These are phyloP conservation scores for Amylocarpus encephaloides DNA, from an alignment of 2,329 filamentous ascomycete genomes.

Conservation along the genomic window DNA sequence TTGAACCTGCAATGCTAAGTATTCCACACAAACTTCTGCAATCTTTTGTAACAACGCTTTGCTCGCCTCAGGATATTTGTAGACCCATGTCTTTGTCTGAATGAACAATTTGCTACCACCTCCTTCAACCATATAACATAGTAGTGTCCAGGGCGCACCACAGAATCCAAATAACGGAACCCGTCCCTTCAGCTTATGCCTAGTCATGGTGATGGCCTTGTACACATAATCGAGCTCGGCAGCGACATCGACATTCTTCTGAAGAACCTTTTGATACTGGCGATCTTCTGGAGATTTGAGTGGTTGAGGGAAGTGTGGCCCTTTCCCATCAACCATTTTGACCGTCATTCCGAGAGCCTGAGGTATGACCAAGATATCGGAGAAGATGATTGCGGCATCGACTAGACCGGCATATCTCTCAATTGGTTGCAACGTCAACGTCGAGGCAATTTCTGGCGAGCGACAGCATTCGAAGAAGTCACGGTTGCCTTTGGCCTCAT, in stretches of 20 bases:
- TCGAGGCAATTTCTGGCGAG: conserved; percentile 84
- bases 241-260: conserved; percentile 74
- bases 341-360: conserved; percentile 99
- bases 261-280: conserved; percentile 75
- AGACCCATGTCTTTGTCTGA: conserved; percentile 94
- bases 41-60: conserved; percentile 86
- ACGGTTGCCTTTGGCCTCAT: conserved; percentile 80
- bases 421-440: conserved; percentile 87
- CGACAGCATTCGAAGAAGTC: conserved; percentile 99
- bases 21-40: conserved; percentile 88
- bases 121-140: conserved; percentile 99
- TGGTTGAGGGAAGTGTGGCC: conserved; percentile 86
- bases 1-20: conserved; percentile 84
- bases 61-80: conserved; percentile 74
- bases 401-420: conserved; percentile 86
- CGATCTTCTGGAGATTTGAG: conserved; percentile 71
- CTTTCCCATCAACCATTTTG: conserved; percentile 96
- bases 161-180: conserved; percentile 96
- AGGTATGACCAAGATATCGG: conserved; percentile 93
- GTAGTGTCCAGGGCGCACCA: conserved; percentile 90
- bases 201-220: conserved; percentile 85
- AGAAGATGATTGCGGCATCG: conserved; percentile 98
- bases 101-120: conserved; percentile 93
- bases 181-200: conserved; percentile 77
- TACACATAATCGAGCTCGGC: conserved; percentile 90